These are phyloP conservation scores for Apiotrichum siamense DNA, from an alignment of 1,284 basidiomycete species.

Conservation along the genomic window DNA sequence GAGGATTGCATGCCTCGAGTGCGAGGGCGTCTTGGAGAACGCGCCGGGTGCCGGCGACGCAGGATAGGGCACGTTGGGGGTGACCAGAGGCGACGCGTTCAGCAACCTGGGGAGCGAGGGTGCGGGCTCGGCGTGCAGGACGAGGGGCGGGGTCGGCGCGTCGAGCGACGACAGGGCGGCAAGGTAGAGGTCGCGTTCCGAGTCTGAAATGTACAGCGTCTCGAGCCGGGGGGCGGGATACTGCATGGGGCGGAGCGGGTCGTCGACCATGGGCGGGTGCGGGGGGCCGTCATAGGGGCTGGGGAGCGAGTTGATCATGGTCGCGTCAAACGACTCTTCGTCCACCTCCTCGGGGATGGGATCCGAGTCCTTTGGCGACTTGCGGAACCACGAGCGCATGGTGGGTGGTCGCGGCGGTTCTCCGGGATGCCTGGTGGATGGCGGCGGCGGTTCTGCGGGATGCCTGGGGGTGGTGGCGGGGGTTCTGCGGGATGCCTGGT, in stretches of 20 bases:
- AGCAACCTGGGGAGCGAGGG: slow-evolving; percentile 24
- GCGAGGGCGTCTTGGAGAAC: background rate
- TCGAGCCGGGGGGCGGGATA: slow-evolving; percentile 27
- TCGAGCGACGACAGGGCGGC: slow-evolving; percentile 37
- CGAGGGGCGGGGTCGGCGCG: slow-evolving; percentile 16
- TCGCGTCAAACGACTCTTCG: background rate
- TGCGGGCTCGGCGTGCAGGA: slow-evolving; percentile 35
- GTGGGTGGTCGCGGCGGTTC: background rate
- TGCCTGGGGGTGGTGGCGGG: no score
- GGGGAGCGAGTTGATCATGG: background rate
- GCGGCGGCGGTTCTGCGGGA: background rate
- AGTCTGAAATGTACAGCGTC: slow-evolving; percentile 34
- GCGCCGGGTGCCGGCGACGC: background rate
- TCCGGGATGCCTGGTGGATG: background rate
- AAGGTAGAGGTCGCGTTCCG: slow-evolving; percentile 39
- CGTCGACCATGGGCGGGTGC: background rate
- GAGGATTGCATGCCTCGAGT: slow-evolving; percentile 21
- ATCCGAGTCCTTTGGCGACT: background rate
- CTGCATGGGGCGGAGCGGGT: slow-evolving; percentile 14
- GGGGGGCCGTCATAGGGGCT: background rate
- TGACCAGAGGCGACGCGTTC: background rate
- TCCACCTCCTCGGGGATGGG: background rate
- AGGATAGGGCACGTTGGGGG: slow-evolving; percentile 6
- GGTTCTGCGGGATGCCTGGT: no score
- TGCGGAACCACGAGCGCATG: background rate